Base-by-base conservation (phyloP, 306 rosid species). In the Inga oerstediana region DNA sequence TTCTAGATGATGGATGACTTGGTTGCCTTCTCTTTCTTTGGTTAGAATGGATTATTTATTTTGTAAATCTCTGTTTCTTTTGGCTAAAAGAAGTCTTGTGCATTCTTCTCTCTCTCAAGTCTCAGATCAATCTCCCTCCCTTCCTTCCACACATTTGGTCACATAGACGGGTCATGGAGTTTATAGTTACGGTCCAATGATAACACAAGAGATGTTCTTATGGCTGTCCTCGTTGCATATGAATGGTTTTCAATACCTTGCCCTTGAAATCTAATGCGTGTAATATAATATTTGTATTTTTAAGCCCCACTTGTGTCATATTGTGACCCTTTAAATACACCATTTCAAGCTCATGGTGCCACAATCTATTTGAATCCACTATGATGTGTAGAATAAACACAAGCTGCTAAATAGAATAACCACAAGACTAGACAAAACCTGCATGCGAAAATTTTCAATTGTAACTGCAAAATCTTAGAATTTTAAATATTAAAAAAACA, bases 21-120 rank as follows among this genome's bases (percentile, higher is more conserved):
- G 72, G n/a, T 20, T 39, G 35, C 45, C 62, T 68, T 51, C 69
- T 74, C 43, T 76, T 70, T 79, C 52, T 52, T 54, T 52, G 81
- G 73, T 77, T 58, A 22, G 75, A 27, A 30, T 30, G 69, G 39
- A 64, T 66, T 15, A 39, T 70, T 70, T 66, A 44, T 59, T 56
- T 58, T 81, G 39, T 77, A 51, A 39, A 12, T 76, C 76, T 79
- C n/a, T 79, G 75, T 79, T 83, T 83, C 82, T 79, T 72, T 66
- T 67, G 73, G 74, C 79, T 68, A 69, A 44, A 39, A 46, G 39
- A 69, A 76, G 45, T 34, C 72, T 70, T 71, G 34, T 41, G 16
- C 17, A 72, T 71, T 79, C 71, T 39, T 80, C 14, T 67, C 54
- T 45, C 49, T 69, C 56, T 72, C 58, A 44, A 45, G 35, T 72